Percentiles rank a stretch among this genome's conserved stretches.
Conservation (phyloP, 768 basidiomycete species). For the Xerocomus brunneocitrinus region DNA sequence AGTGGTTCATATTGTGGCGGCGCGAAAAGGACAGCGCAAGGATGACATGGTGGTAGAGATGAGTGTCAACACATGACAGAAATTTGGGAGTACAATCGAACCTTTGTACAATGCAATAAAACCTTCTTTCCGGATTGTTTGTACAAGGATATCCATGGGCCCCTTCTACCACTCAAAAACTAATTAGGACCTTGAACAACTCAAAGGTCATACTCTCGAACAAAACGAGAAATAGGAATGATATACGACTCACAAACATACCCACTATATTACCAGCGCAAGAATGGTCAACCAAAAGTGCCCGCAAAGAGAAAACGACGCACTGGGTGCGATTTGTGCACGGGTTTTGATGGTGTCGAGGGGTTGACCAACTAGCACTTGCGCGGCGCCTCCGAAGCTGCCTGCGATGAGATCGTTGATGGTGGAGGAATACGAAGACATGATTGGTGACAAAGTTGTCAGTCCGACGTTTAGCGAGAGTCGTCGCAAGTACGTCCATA, state of each 20-base stretch:
- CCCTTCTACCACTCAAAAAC: constrained; percentile 57
- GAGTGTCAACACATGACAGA: not conserved
- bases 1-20: not conserved
- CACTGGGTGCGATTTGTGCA: constrained; percentile 83
- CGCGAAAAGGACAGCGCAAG: too few species aligned
- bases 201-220: not conserved
- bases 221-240: not conserved
- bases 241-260: constrained; percentile 77
- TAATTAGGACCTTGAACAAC: not conserved
- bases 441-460: not conserved
- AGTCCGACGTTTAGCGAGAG: not conserved
- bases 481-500: not conserved
- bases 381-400: constrained; percentile 88
- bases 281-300: too few species aligned
- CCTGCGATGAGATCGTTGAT: constrained; percentile 84
- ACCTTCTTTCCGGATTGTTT: constrained; percentile 84
- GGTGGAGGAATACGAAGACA: constrained; percentile 43
- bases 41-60: too few species aligned
- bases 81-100: constrained; percentile 24
- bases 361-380: constrained; percentile 93
- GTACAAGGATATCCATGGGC: constrained; percentile 82
- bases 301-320: constrained; percentile 24
- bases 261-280: constrained; percentile 45
- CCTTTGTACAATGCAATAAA: constrained; percentile 95
- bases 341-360: constrained; percentile 87